Evolutionary conservation across 371 early-diverging fungal genomes (phyloP).

Genomic region (Mycotypha africana): DNA sequence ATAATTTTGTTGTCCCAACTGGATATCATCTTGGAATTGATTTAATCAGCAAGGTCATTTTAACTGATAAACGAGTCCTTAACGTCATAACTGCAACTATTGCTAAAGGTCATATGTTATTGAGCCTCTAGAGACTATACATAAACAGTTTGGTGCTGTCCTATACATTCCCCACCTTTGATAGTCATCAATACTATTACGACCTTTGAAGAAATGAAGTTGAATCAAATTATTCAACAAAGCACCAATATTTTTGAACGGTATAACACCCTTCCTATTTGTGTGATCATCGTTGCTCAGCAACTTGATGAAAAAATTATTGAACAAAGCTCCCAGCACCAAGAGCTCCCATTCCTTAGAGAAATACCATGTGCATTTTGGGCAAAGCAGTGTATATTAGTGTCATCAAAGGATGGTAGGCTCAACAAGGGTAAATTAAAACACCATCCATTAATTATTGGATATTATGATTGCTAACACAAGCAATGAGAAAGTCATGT

Average conservation of each 20-base stretch:
- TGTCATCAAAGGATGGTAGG: constrained; percentile 13
- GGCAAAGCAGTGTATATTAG: constrained; percentile 16
- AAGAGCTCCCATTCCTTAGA: constrained; percentile 12
- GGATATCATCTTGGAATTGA: constrained; percentile 9
- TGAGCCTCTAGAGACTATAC: constrained; percentile 2
- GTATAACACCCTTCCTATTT: constrained; percentile 9
- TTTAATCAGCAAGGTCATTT: constrained; percentile 10
- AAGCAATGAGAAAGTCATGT: constrained; percentile 11
- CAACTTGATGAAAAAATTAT: constrained; percentile 12
- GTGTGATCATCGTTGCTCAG: constrained; percentile 12
- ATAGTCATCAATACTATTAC: constrained; percentile 9
- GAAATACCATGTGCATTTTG: constrained; percentile 9
- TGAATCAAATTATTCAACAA: constrained; percentile 10
- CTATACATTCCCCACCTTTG: constrained; percentile 1
- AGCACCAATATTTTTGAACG: constrained; percentile 10
- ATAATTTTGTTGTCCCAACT: constrained; percentile 7
- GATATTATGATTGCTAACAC: constrained; percentile 14
- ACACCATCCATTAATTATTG: constrained; percentile 11
- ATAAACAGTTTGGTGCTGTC: constrained; percentile 8
- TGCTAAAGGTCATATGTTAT: constrained; percentile 11
- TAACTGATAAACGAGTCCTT: constrained; percentile 8
- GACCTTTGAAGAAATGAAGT: constrained; percentile 12
- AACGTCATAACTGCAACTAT: constrained; percentile 8
- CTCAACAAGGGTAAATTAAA: constrained; percentile 8
- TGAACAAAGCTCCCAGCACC: too few species aligned